Base-by-base conservation (phyloP, 1,284 basidiomycete species). In the Polyporus tsugae region DNA sequence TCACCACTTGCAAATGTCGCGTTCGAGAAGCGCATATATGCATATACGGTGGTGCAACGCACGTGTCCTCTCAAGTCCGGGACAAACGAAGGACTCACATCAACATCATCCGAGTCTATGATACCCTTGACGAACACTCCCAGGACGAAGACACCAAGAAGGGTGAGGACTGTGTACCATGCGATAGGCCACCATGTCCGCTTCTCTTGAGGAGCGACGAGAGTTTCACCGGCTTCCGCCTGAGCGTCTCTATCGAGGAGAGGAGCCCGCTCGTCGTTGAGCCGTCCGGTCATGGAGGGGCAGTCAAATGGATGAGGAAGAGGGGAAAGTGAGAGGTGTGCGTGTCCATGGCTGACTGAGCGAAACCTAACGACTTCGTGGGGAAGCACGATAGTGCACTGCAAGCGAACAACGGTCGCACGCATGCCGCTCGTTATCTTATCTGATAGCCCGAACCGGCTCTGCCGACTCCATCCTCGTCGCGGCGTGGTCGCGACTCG, bases 121-220 rank as follows among this genome's bases (percentile, higher is more conserved):
- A 91, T 89, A 0, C 86, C 89, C 75, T 92, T 91, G 76, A 93
- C 82, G 65, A 93, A 86, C 46, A 91, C 65, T 4, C 77, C 85
- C 13, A 90, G 65, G 4, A 82, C 73, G 44, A 84, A 76, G 0
- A 81, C 72, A 10, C 78, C 81, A 3, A 80, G 65, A 1, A 84
- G 49, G 4, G 78, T 72, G 29, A 85, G 69, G 9, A 83, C 65
- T 35, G 73, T 63, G 63, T 81, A 79, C 80, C 80, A 80, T 6
- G 70, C 67, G 44, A 77, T 73, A 4, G 71, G 69, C 79, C 77
- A 78, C 75, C 75, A 75, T 53, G 67, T 75, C 7, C 74, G 70
- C 70, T 77, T 76, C 75, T 76, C 74, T 68, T 74, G 68, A 9
- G 73, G 71, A 39, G 72, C 15, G 38, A 13, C 22, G 13, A 15